These are phyloP conservation scores for Flaveria ramosissima DNA, from an alignment of 129 eudicot species.

Conservation along the genomic window DNA sequence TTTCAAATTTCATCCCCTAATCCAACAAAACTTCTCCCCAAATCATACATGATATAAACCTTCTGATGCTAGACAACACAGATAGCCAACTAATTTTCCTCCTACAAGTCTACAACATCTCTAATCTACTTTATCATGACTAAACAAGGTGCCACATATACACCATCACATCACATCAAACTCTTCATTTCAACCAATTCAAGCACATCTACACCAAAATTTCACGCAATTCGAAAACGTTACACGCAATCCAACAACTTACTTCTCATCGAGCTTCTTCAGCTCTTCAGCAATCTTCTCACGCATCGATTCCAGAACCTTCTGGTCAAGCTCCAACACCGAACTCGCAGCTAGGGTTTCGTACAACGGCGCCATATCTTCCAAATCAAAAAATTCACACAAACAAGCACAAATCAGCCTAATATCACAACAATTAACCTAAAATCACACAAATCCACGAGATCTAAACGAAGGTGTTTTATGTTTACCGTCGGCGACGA, in stretches of 20 bases:
- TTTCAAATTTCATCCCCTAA: not conserved
- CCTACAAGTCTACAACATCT: not conserved
- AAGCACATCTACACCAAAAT: constrained; percentile 2
- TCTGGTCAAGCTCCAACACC: constrained; percentile 74
- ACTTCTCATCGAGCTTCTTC: constrained; percentile 87
- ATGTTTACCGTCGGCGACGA: constrained; percentile 59
- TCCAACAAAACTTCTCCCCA: not conserved
- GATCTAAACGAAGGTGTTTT: constrained; percentile 1
- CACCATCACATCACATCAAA: not conserved
- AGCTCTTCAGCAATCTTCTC: constrained; percentile 63
- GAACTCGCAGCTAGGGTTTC: constrained; percentile 63
- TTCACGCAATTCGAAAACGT: not conserved
- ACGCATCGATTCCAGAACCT: constrained; percentile 70
- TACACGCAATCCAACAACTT: constrained; percentile 26
- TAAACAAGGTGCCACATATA: not conserved
- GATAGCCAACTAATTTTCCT: constrained; percentile 3
- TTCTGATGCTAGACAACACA: constrained; percentile 8
- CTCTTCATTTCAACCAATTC: constrained; percentile 14
- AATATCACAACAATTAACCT: not conserved
- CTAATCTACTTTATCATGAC: not conserved
- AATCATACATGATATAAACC: not conserved
- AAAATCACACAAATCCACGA: not conserved
- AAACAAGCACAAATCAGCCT: not conserved
- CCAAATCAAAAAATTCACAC: constrained; percentile 3
- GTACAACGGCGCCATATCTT: constrained; percentile 87